Conservation (phyloP, 2,329 filamentous ascomycete genomes). For the Alternaria brassicae region DNA sequence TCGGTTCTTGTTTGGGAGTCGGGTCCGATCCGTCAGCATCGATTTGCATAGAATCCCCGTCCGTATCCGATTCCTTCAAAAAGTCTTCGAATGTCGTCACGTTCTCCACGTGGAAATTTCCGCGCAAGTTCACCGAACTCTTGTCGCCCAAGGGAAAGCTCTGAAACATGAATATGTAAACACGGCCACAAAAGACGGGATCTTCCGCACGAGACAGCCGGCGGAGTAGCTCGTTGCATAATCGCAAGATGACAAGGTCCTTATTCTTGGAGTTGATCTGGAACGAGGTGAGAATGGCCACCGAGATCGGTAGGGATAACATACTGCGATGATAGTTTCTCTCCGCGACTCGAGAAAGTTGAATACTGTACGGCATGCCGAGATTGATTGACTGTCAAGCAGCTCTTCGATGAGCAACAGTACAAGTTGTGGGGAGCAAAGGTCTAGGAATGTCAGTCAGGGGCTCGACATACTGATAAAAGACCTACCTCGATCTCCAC, state of each 20-base stretch:
- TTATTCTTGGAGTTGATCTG: conserved; percentile 65
- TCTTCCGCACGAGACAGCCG: conserved; percentile 94
- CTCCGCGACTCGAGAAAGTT: conserved; percentile 93
- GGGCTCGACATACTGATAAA: neutral
- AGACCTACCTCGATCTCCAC: conserved; percentile 77
- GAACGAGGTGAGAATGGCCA: conserved; percentile 28
- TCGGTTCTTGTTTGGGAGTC: conserved; percentile 47
- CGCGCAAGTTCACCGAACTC: conserved; percentile 94
- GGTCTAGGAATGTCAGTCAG: conserved; percentile 42
- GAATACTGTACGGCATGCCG: conserved; percentile 89
- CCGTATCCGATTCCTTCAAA: conserved; percentile 46
- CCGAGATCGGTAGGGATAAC: conserved; percentile 13
- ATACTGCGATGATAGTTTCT: conserved; percentile 82
- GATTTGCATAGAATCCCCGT: conserved; percentile 69
- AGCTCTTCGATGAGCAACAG: conserved; percentile 95
- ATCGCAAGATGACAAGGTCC: conserved; percentile 85
- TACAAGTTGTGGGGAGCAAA: conserved; percentile 78
- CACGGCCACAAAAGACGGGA: conserved; percentile 93
- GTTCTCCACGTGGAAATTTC: conserved; percentile 96
- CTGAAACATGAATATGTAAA: conserved; percentile 99
- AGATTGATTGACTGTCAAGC: conserved; percentile 92
- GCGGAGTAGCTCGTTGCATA: conserved; percentile 93
- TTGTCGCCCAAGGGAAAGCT: conserved; percentile 96
- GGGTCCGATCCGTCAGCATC: conserved; percentile 56
- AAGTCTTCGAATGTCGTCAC: conserved; percentile 80